A percentile compares a stretch with the other conserved stretches of the same genome.
Conservation (phyloP, 306 rosid genomes). For the Gastrolobium villosum region DNA sequence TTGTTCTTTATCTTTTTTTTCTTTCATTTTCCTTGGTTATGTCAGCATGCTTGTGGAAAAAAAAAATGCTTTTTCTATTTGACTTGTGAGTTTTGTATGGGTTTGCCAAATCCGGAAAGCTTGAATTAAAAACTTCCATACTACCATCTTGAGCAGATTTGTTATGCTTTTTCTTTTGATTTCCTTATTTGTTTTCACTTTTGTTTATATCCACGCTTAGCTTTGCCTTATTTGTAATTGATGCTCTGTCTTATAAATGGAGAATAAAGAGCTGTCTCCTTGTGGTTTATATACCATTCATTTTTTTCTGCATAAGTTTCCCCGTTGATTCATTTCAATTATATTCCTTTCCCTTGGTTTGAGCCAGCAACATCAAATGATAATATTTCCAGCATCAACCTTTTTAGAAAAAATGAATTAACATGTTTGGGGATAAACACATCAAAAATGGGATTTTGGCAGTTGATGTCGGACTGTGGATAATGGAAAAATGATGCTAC, state of each 20-base stretch:
- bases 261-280: neutral
- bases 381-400: conserved; percentile 16
- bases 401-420: neutral
- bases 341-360: conserved; percentile 1
- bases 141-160: neutral
- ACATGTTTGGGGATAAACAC: neutral
- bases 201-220: neutral
- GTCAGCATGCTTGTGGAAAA: conserved; percentile 12
- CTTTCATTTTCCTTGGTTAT: conserved; percentile 28
- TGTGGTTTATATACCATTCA: neutral
- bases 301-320: neutral
- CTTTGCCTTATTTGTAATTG: conserved; percentile 20
- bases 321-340: neutral
- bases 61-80: conserved; percentile 26
- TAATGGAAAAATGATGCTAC: neutral
- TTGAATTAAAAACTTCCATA: conserved; percentile 8
- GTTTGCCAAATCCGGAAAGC: conserved; percentile 2
- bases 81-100: conserved; percentile 19
- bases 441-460: conserved; percentile 1
- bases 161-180: conserved; percentile 20
- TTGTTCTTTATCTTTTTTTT: neutral
- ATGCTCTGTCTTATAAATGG: conserved; percentile 27
- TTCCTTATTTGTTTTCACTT: conserved; percentile 24
- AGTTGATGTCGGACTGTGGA: neutral
- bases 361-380: conserved; percentile 5